These are phyloP conservation scores for Serendipita indica DNA, from an alignment of 768 basidiomycete genomes.

Conservation along the genomic window DNA sequence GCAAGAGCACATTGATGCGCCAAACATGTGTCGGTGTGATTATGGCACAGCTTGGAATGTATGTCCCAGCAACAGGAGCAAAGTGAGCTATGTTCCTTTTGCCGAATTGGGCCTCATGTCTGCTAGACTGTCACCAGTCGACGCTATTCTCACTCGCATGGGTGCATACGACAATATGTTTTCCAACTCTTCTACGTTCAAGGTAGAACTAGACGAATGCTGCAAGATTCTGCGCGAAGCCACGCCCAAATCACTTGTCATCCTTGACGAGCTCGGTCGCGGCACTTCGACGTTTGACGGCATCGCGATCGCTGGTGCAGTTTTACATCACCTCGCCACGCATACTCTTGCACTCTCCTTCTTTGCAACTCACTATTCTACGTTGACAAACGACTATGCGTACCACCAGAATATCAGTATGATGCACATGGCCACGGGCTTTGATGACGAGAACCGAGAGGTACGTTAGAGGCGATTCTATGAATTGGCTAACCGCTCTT, in stretches of 20 bases:
- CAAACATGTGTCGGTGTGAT: slow-evolving; percentile 95
- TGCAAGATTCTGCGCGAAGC: slow-evolving; percentile 89
- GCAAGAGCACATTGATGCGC: slow-evolving; percentile 41
- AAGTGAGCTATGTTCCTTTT: slow-evolving; percentile 29
- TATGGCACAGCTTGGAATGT: slow-evolving; percentile 93
- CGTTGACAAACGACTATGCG: slow-evolving; percentile 83
- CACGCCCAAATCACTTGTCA: slow-evolving; percentile 85
- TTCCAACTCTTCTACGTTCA: slow-evolving; percentile 88
- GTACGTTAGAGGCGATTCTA: slow-evolving; percentile 26
- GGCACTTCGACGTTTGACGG: slow-evolving; percentile 97
- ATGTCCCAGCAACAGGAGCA: slow-evolving; percentile 74
- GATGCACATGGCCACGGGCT: slow-evolving; percentile 91
- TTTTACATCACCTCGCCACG: slow-evolving; percentile 86
- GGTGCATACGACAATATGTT: slow-evolving; percentile 98
- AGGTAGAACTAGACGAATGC: slow-evolving; percentile 96
- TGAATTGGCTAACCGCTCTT: neutral
- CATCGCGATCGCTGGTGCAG: slow-evolving; percentile 96
- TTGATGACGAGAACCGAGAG: slow-evolving; percentile 84
- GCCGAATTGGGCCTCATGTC: slow-evolving; percentile 11
- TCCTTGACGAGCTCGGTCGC: slow-evolving; percentile 87
- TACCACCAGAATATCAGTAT: slow-evolving; percentile 86
- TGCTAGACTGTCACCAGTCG: slow-evolving; percentile 67
- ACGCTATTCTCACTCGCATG: slow-evolving; percentile 91
- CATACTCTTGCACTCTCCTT: slow-evolving; percentile 83
- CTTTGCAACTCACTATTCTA: slow-evolving; percentile 97